Base-by-base conservation (phyloP, 495 filamentous ascomycete genomes). In the Copromyces sp. region DNA sequence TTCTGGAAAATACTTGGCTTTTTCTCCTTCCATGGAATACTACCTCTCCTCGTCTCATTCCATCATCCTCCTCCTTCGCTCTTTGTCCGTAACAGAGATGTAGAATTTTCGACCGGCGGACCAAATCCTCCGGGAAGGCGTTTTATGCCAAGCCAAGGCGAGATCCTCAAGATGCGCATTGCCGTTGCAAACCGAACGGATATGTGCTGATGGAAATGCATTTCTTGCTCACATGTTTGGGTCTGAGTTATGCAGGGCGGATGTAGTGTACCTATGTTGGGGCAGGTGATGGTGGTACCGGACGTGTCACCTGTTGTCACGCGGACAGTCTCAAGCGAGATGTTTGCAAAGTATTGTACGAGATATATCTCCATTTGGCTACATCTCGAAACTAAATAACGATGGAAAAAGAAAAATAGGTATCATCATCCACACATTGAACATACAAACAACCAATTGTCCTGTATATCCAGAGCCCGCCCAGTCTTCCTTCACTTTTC, bases 311-410 rank as follows among this genome's bases (percentile, higher is more conserved):
- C 24, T 24, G 24, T 24, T 24, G 1, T 24, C 24, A 24, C 24
- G 24, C 24, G 24, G 1, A 24, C 24, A 24, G 24, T 24, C 24
- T 24, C 0, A 24, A 24, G 24, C 1, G 24, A 24, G 24, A 24
- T 1, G 24, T 24, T 24, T 24, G 24, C 24, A 24, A 24, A 24
- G 24, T 24, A 1, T 37, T 59, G 47, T 59, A 61, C 24, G 24
- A 61, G 53, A 35, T 7, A 2, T 35, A 16, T 61, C 0, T 32
- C 14, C 53, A 17, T 17, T 78, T 69, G 71, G 69, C 42, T 53
- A 47, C 20, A 74, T 39, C 53, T 29, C 59, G 39, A 72, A 71
- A 41, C 69, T 65, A 70, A 70, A 68, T 42, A 70, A 16, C 42
- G 11, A 65, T 65, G 35, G 35, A 37, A 3, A 9, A 8, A 39